Evolutionary conservation across 495 filamentous ascomycete genomes (phyloP).

Genomic region (Xylaria curta): DNA sequence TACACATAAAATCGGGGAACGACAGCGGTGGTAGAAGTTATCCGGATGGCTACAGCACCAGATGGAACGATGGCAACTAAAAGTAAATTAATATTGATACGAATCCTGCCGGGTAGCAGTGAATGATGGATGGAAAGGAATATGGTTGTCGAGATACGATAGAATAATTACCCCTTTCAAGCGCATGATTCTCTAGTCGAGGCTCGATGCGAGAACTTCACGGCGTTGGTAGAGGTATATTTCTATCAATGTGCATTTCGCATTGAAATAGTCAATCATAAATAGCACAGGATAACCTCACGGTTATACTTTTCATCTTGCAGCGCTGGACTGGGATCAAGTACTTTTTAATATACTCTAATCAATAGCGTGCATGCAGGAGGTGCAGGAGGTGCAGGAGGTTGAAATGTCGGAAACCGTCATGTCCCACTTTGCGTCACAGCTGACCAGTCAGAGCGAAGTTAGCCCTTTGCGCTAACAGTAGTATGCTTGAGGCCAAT

Average conservation of each 20-base stretch:
- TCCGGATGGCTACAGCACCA: not conserved
- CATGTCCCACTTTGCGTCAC: slow-evolving; percentile 5
- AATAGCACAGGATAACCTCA: not conserved
- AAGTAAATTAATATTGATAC: slow-evolving; percentile 23
- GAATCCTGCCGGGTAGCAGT: not conserved
- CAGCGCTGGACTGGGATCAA: not conserved
- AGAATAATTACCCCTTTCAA: slow-evolving; percentile 12
- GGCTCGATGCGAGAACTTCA: not conserved
- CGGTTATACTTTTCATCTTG: not conserved
- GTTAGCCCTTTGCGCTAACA: not conserved
- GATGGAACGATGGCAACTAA: not conserved
- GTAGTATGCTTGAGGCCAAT: not conserved
- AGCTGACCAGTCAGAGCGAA: slow-evolving; percentile 20
- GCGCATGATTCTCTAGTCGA: not conserved
- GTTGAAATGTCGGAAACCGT: not conserved
- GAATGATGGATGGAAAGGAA: not conserved
- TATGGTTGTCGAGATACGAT: slow-evolving; percentile 14
- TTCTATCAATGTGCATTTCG: not conserved
- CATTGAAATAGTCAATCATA: not conserved
- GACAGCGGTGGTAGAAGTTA: slow-evolving; percentile 2
- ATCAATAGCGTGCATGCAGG: not conserved
- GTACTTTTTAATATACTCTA: not conserved
- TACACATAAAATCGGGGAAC: slow-evolving; percentile 1
- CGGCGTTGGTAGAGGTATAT: not conserved
- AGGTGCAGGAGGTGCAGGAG: not conserved